Conservation (phyloP, 139 green algal genomes). For the Micromonas commoda region DNA sequence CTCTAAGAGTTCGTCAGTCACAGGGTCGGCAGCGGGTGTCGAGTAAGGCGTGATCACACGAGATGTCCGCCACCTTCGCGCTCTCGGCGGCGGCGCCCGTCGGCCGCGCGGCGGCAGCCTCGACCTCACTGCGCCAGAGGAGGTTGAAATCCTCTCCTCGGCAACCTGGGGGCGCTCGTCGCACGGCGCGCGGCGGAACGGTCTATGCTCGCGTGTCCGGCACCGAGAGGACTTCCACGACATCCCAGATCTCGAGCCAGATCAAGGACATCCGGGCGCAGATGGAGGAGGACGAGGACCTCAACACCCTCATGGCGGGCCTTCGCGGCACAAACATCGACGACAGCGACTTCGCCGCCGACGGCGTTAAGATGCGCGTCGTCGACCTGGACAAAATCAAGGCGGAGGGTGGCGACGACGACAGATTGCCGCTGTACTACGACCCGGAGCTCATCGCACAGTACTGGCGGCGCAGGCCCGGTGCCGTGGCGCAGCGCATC, state of each 20-base stretch:
- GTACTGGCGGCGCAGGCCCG: conserved; percentile 78
- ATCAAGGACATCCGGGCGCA: conserved; percentile 55
- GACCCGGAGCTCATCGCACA: conserved; percentile 71
- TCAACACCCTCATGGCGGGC: conserved; percentile 72
- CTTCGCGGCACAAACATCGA: conserved; percentile 77
- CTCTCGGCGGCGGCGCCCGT: no score
- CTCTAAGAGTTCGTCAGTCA: no score
- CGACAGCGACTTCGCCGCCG: conserved; percentile 77
- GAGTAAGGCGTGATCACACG: no score
- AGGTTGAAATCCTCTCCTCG: no score
- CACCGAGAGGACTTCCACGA: no score
- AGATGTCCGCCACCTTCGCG: no score
- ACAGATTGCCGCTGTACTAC: conserved; percentile 75
- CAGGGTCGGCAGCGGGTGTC: no score
- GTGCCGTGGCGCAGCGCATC: conserved; percentile 71
- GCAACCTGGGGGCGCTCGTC: no score
- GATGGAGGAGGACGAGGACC: conserved; percentile 62
- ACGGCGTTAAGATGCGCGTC: conserved; percentile 62
- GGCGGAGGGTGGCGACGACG: conserved; percentile 27
- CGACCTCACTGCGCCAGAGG: no score
- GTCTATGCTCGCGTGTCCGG: no score
- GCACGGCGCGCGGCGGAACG: no score
- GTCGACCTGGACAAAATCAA: conserved; percentile 39
- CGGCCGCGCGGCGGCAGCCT: no score
- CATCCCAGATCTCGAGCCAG: conserved; percentile 63